phyloP scores from a whole-genome alignment of 78 protist genomes.

The Cyanophora paradoxa region DNA sequence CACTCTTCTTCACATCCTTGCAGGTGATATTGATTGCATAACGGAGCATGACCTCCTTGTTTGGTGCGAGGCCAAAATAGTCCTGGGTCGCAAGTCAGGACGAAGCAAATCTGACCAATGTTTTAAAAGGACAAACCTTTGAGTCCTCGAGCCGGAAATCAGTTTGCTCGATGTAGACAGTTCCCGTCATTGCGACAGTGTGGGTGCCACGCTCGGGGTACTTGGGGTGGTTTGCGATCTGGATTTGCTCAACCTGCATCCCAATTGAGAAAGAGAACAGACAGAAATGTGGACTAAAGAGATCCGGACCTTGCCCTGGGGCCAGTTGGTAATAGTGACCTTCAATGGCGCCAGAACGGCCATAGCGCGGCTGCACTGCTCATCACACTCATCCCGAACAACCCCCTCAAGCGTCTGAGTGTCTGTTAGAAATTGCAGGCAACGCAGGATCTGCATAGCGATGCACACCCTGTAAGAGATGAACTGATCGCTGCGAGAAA shows the following conservation, averaged over 20 bases:
- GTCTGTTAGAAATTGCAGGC: neutral
- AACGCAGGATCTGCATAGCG: too few species aligned
- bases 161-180: conserved; percentile 35
- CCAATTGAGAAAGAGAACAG: too few species aligned
- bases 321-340: conserved; percentile 29
- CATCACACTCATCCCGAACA: conserved; percentile 48
- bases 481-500: conserved; percentile 50
- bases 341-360: conserved; percentile 47
- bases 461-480: neutral
- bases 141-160: conserved; percentile 24
- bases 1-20: neutral
- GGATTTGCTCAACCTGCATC: neutral
- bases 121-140: neutral
- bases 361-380: conserved; percentile 22
- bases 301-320: too few species aligned
- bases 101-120: neutral
- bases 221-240: conserved; percentile 20
- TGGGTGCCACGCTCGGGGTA: neutral
- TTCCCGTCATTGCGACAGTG: neutral
- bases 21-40: conserved; percentile 7
- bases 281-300: too few species aligned
- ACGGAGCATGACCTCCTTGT: conserved; percentile 12
- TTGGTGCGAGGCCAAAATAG: conserved; percentile 32
- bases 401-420: conserved; percentile 47
- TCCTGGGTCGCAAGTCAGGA: neutral